Base-by-base conservation (phyloP, 1,284 basidiomycete genomes). In the Neonothopanus nambi region DNA sequence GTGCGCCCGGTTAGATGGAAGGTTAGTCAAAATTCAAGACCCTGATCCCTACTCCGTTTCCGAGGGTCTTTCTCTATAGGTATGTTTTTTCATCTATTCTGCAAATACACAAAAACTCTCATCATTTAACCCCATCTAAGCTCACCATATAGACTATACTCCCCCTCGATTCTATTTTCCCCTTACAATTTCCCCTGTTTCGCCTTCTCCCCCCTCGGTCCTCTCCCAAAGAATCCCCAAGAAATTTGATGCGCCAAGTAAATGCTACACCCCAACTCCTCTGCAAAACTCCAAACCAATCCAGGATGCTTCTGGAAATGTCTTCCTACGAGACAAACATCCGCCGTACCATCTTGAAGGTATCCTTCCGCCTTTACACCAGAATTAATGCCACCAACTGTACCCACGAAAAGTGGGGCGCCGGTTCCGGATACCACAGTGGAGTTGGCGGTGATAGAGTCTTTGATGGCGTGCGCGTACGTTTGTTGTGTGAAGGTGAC, bases 301-400 rank as follows among this genome's bases (percentile, higher is more conserved):
- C 72, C 79, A 1, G 81, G 81, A 56, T 83, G 76, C 70, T 81
- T 80, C 65, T 80, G 77, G 70, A 84, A 84, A 48, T 71, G 67
- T n/a, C 80, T 66, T 23, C 82, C 82, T 11, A 82, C 76, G 43
- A 81, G 62, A 12, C 82, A 63, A n/a, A 81, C 76, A 58, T 88
- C 84, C 2, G 81, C 80, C 52, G 77, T 66, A 1, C 71, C 79
- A 13, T 73, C 67, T 58, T 85, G 76, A 15, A 91, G 67, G 30
- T 87, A 75, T n/a, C 74, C 71, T 62, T 89, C 79, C 1, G 87
- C 84, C 36, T 83, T 72, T n/a, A 72, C 63, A 2, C 82, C 81
- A 36, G 72, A 71, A 1, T 76, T 78, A 62, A 90, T 86, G 35
- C 77, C 67, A 2, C 87, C 87, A n/a, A 90, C 86, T 4, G 81